A percentile compares a stretch with the other conserved stretches of the same genome.
Conservation (phyloP, 805 yeast species). For the Cyberlindnera maritima region DNA sequence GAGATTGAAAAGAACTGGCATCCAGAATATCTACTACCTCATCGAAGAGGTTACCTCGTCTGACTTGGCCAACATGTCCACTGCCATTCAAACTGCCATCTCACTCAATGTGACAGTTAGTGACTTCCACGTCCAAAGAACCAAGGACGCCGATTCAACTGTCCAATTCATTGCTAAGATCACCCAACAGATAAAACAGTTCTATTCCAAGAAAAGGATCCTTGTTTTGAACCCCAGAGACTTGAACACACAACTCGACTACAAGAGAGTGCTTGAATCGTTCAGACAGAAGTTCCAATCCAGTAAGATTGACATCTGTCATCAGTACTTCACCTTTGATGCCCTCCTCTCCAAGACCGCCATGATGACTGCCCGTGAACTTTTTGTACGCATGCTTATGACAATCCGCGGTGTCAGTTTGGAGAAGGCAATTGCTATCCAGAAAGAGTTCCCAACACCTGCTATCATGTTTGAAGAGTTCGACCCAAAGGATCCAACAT, state of each 20-base stretch:
- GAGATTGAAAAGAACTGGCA: slow-evolving; percentile 66
- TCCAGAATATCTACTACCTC: slow-evolving; percentile 66
- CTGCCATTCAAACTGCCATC: slow-evolving; percentile 74
- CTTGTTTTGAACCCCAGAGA: slow-evolving; percentile 51
- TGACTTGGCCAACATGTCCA: slow-evolving; percentile 47
- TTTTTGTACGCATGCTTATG: slow-evolving; percentile 75
- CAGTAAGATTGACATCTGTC: slow-evolving; percentile 37
- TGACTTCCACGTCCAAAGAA: slow-evolving; percentile 63
- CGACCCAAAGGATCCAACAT: slow-evolving; percentile 22
- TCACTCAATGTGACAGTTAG: slow-evolving; percentile 65
- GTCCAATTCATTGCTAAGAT: slow-evolving; percentile 52
- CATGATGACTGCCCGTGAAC: slow-evolving; percentile 68
- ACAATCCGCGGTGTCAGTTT: slow-evolving; percentile 76
- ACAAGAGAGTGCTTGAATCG: slow-evolving; percentile 36
- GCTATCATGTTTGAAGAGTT: slow-evolving; percentile 50
- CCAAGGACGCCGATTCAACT: slow-evolving; percentile 74
- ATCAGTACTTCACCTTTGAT: slow-evolving; percentile 55
- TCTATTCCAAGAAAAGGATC: slow-evolving; percentile 38
- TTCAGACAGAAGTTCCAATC: slow-evolving; percentile 47
- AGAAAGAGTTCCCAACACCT: slow-evolving; percentile 70
- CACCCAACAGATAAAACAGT: slow-evolving; percentile 41
- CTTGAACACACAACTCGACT: slow-evolving; percentile 50
- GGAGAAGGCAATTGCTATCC: slow-evolving; percentile 82
- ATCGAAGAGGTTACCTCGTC: slow-evolving; percentile 67
- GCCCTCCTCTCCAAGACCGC: slow-evolving; percentile 67